A percentile compares a stretch with the other conserved stretches of the same genome.
Conservation (phyloP, 345 rosid species). For the Zanthoxylum bungeanum region DNA sequence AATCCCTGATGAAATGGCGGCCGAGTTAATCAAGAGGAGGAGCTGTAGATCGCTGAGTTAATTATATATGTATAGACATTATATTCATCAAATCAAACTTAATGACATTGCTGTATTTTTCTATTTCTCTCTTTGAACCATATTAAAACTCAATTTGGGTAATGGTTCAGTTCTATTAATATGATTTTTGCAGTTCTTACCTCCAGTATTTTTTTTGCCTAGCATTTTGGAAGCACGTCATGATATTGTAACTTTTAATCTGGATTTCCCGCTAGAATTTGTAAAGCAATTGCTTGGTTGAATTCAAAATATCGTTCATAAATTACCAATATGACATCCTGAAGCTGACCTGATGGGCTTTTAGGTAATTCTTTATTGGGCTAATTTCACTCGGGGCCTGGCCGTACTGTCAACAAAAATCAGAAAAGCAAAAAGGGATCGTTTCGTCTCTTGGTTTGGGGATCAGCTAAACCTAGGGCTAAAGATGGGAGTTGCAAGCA, state of each 20-base stretch:
- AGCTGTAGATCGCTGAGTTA: slow-evolving; percentile 1
- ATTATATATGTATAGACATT: not conserved
- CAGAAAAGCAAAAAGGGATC: not conserved
- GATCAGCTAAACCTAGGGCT: not conserved
- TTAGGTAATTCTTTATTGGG: accelerated
- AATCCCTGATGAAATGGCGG: slow-evolving; percentile 2
- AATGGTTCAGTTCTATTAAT: not conserved
- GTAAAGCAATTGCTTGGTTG: too few relatives aligned
- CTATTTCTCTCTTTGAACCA: not conserved
- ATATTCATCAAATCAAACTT: slow-evolving; percentile 4
- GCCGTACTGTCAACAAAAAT: too few relatives aligned
- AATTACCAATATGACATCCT: too few relatives aligned
- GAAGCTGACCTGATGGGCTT: too few relatives aligned
- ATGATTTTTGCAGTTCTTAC: slow-evolving; percentile 8
- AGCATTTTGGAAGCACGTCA: not conserved
- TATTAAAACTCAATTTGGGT: slow-evolving; percentile 1
- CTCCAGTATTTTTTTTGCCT: not conserved
- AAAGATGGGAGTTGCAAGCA: slow-evolving; percentile 49
- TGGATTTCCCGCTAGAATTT: not conserved
- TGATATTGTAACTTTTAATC: not conserved
- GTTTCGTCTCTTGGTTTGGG: not conserved
- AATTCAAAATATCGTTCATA: too few relatives aligned
- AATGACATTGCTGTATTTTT: slow-evolving; percentile 14
- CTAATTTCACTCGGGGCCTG: too few relatives aligned
- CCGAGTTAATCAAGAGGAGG: slow-evolving; percentile 7